Percentiles rank a stretch among this genome's conserved stretches.
Evolutionary conservation across 2,329 filamentous ascomycete species (phyloP).

Genomic region (Epichloe brachyelytri): DNA sequence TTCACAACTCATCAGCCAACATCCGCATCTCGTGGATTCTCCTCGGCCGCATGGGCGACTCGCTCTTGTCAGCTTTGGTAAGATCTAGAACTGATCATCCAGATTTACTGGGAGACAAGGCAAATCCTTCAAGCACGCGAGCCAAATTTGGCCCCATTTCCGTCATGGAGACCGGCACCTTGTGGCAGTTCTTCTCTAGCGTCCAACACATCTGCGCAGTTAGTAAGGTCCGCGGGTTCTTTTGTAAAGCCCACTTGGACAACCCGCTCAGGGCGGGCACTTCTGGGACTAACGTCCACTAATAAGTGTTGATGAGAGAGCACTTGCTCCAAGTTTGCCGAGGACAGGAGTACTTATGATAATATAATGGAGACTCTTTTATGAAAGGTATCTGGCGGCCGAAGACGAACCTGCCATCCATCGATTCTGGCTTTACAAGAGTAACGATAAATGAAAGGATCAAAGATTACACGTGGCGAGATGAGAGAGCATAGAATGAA

Average conservation of each 20-base stretch:
- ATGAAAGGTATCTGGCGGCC: not conserved
- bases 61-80: too few relatives aligned
- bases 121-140: not conserved
- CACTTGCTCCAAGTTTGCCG: not conserved
- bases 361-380: not conserved
- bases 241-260: slow-evolving; percentile 13
- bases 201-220: slow-evolving; percentile 5
- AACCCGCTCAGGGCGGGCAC: slow-evolving; percentile 6
- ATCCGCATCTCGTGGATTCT: not conserved
- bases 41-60: not conserved
- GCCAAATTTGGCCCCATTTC: not conserved
- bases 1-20: not conserved
- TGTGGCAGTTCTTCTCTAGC: slow-evolving; percentile 12
- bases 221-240: slow-evolving; percentile 12
- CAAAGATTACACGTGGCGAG: not conserved
- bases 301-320: not conserved
- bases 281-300: not conserved
- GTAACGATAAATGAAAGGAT: not conserved
- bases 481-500: not conserved
- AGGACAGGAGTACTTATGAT: not conserved
- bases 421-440: not conserved
- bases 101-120: not conserved
- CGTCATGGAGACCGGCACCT: slow-evolving; percentile 1
- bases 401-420: not conserved
- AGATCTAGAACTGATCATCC: not conserved